Percentiles rank a stretch among this genome's conserved stretches.
phyloP scores from a whole-genome alignment of 2,329 filamentous ascomycete genomes.

The Ceratocystis colombiana region DNA sequence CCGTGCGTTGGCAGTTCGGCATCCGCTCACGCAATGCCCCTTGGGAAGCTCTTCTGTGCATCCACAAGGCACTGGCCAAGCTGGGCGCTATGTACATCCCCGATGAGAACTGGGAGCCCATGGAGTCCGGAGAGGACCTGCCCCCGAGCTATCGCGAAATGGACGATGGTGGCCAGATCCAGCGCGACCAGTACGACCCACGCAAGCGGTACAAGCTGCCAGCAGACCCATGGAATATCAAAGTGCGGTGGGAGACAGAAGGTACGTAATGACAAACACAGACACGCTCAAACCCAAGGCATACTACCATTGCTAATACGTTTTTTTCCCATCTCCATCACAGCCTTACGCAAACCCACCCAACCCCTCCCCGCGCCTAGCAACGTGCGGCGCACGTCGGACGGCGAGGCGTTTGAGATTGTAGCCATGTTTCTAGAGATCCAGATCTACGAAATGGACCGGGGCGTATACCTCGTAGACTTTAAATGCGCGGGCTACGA shows the following conservation, averaged over 20 bases:
- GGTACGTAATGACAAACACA: constrained; percentile 42
- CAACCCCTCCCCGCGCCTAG: constrained; percentile 17
- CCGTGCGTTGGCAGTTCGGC: constrained; percentile 94
- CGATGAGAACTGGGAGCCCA: constrained; percentile 48
- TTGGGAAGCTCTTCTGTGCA: constrained; percentile 86
- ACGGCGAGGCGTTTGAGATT: constrained; percentile 43
- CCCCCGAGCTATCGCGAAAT: constrained; percentile 37
- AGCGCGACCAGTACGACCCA: constrained; percentile 38
- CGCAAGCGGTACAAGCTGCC: constrained; percentile 68
- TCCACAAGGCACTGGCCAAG: constrained; percentile 82
- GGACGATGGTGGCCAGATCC: constrained; percentile 35
- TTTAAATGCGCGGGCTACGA: constrained; percentile 99
- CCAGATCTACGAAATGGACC: constrained; percentile 89
- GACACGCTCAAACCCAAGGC: background rate
- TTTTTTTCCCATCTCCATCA: background rate
- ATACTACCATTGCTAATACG: background rate
- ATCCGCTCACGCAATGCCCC: constrained; percentile 91
- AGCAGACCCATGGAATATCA: constrained; percentile 89
- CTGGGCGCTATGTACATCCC: constrained; percentile 81
- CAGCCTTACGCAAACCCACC: constrained; percentile 23
- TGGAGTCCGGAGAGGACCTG: constrained; percentile 37
- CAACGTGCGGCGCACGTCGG: constrained; percentile 30
- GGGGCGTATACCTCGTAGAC: constrained; percentile 87
- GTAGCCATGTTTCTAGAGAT: constrained; percentile 95
- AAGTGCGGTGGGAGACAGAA: constrained; percentile 76